Conservation (phyloP, 768 basidiomycete genomes). For the Termitomyces sp. region DNA sequence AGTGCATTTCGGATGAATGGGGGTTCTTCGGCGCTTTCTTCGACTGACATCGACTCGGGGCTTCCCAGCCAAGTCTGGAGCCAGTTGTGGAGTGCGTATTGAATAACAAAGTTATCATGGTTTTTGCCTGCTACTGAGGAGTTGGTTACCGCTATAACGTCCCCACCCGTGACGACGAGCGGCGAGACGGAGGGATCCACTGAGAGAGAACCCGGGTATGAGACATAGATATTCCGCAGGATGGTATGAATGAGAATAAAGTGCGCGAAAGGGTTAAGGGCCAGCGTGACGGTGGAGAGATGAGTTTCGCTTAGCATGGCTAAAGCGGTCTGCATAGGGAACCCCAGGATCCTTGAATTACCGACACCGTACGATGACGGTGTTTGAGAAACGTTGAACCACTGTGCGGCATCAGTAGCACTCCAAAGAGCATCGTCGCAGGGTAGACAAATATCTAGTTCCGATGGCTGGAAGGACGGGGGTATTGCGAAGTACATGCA, state of each 20-base stretch:
- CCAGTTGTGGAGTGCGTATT: constrained; percentile 58
- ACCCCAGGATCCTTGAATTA: constrained; percentile 29
- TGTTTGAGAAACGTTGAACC: constrained; percentile 38
- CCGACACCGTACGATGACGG: constrained; percentile 29
- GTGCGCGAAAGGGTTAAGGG: constrained; percentile 37
- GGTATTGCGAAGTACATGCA: constrained; percentile 49
- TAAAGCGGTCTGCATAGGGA: constrained; percentile 34
- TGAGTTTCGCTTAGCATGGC: constrained; percentile 29
- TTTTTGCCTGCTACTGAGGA: background rate
- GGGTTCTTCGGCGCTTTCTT: constrained; percentile 25
- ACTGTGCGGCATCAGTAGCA: constrained; percentile 43
- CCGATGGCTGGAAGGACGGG: constrained; percentile 42
- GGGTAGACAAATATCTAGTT: constrained; percentile 50
- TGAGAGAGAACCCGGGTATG: constrained; percentile 14
- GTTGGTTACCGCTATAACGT: background rate
- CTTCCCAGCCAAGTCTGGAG: constrained; percentile 48
- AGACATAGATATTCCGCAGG: constrained; percentile 36
- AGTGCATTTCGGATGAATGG: constrained; percentile 42
- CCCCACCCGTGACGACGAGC: background rate
- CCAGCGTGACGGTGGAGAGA: constrained; percentile 22
- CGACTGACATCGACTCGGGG: constrained; percentile 27
- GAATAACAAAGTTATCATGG: constrained; percentile 25
- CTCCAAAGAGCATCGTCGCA: constrained; percentile 55
- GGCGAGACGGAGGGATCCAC: constrained; percentile 1
- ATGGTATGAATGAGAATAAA: constrained; percentile 45